These are phyloP conservation scores for Eutrema salsugineum DNA, from an alignment of 441 rosid species.

Conservation along the genomic window DNA sequence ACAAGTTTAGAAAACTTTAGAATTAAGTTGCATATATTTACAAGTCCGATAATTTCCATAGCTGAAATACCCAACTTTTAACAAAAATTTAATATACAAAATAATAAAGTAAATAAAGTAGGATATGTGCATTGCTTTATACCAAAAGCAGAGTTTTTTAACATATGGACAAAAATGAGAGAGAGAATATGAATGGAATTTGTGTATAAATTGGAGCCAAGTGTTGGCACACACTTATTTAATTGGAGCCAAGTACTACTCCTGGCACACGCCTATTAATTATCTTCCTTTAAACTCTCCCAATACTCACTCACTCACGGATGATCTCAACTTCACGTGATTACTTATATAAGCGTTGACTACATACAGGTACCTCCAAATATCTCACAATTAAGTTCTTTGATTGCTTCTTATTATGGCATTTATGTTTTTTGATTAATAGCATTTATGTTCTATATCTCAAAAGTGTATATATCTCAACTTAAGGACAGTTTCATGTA, in stretches of 20 bases:
- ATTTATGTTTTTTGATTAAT: background rate
- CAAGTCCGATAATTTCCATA: background rate
- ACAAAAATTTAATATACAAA: background rate
- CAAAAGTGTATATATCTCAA: background rate
- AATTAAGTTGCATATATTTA: background rate
- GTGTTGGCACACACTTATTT: slow-evolving; percentile 23
- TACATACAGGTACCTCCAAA: background rate
- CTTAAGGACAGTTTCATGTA: background rate
- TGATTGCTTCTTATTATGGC: background rate
- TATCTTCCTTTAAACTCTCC: background rate
- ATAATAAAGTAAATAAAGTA: slow-evolving; percentile 18
- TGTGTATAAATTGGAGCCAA: slow-evolving; percentile 28
- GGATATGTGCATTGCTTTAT: slow-evolving; percentile 13
- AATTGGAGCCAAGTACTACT: slow-evolving; percentile 7
- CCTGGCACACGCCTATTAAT: slow-evolving; percentile 25
- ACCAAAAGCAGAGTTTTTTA: slow-evolving; percentile 21
- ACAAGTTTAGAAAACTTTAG: background rate
- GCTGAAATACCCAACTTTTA: background rate
- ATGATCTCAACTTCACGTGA: slow-evolving; percentile 18
- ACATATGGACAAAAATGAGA: slow-evolving; percentile 9
- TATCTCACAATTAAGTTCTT: background rate
- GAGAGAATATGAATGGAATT: slow-evolving; percentile 20
- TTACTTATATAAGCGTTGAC: slow-evolving; percentile 19
- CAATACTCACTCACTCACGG: background rate
- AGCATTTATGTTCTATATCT: background rate